These are phyloP conservation scores for Camellia japonica DNA, from an alignment of 148 eudicot species.

Conservation along the genomic window DNA sequence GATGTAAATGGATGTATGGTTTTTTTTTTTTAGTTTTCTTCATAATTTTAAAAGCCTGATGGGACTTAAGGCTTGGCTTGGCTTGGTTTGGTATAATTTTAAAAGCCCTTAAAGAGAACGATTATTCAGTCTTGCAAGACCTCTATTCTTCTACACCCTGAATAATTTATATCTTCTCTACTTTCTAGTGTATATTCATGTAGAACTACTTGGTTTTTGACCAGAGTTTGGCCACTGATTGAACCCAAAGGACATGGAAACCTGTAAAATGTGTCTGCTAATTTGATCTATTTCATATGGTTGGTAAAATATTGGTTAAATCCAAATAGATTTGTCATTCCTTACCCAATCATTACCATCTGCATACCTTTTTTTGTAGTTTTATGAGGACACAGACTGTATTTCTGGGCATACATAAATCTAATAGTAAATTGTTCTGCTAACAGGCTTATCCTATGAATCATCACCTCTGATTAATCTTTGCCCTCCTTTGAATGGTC, in stretches of 20 bases:
- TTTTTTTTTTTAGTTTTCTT: neutral
- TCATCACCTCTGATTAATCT: neutral
- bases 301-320: neutral
- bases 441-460: neutral
- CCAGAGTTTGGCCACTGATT: neutral
- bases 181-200: neutral
- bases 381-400: neutral
- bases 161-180: neutral
- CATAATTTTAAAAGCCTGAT: neutral
- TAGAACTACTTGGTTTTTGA: neutral
- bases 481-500: neutral
- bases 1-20: neutral
- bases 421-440: neutral
- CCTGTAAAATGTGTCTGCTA: neutral
- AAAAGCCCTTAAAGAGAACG: neutral
- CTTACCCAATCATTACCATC: neutral
- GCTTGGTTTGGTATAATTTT: neutral
- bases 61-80: too few relatives aligned
- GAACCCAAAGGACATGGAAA: neutral
- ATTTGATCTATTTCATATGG: slow-evolving; percentile 2
- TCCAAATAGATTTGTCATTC: neutral
- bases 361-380: neutral
- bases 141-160: neutral
- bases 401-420: neutral
- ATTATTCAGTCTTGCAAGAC: neutral